Base-by-base conservation (phyloP, 2,329 filamentous ascomycete genomes). In the Fusarium graminum region DNA sequence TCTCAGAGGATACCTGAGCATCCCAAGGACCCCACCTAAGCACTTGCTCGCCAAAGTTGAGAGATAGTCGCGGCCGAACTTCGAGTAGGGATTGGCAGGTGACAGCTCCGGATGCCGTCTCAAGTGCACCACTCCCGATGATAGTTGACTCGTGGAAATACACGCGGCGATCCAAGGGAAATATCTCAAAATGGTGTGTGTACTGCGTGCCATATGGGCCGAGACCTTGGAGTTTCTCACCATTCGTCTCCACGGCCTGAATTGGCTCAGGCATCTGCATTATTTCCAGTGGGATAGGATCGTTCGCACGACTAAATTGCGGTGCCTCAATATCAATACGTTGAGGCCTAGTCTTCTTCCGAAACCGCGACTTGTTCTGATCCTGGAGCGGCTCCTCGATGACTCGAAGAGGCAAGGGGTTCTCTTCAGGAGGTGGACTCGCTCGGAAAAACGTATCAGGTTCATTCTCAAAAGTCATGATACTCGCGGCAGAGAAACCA, bases 91-190 rank as follows among this genome's bases (percentile, higher is more conserved):
- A 72, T 17, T 76, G 68, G 7, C 66, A 59, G 9, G 76, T 72
- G 10, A 70, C 72, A 30, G 65, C 51, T 28, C 78, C 75, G 3
- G 78, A 68, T 5, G 80, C 79, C 28, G 77, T 77, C 17, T 78
- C 73, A 7, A 90, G 69, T 2, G 78, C 74, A 3, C 87, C 86
- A 65, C 80, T 82, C 9, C 88, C 88, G 42, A 90, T 76, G 28
- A 89, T 73, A 1, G 87, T 90, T 51, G 80, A 83, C 61, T 84
- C 80, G 53, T 89, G 87, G 52, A 90, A 90, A 74, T 83, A 89
- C 0, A 85, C 80, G 4, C 83, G 83, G 8, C 75, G 69, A 38
- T 85, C 82, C 29, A 90, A 76, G 17, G 87, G 87, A 52, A 88
- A 88, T 6, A 86, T 75, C 43, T 89, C 86, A 63, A 90, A 90